Percentiles rank a stretch among this genome's conserved stretches.
phyloP scores from a whole-genome alignment of 495 filamentous ascomycete genomes.

The Neurospora africana region DNA sequence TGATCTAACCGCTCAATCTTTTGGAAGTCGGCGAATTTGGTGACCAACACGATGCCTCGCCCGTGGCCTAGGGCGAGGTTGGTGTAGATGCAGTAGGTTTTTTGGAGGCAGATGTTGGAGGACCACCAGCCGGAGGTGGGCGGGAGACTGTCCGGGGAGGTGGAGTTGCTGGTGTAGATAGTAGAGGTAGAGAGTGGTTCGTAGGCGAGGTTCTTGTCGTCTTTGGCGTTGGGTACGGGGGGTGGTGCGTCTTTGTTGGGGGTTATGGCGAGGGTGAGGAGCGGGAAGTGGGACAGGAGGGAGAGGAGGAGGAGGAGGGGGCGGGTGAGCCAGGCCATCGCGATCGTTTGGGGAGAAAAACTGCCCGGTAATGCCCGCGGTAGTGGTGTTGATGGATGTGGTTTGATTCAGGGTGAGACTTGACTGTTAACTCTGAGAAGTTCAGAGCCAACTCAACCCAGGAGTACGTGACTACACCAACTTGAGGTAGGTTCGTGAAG shows the following conservation, averaged over 20 bases:
- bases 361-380: no score
- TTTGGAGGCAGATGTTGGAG: conserved; percentile 18
- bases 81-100: conserved; percentile 24
- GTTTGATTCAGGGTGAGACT: neutral
- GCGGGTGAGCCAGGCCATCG: conserved; percentile 15
- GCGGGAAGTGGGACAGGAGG: conserved; percentile 1
- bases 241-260: neutral
- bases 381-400: no score
- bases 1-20: neutral
- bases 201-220: conserved; percentile 12
- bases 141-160: neutral
- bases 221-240: conserved; percentile 1
- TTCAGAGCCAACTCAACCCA: no score
- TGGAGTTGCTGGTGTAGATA: conserved; percentile 18
- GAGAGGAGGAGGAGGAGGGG: conserved; percentile 14
- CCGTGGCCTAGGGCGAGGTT: conserved; percentile 18
- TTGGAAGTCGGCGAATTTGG: conserved; percentile 14
- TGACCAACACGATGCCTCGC: conserved; percentile 20
- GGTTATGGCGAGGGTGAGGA: neutral
- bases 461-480: no score
- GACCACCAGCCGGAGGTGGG: conserved; percentile 19
- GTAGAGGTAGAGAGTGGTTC: no score
- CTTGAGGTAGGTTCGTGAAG: no score
- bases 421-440: neutral
- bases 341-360: neutral